phyloP scores from a whole-genome alignment of 352 stramenopile genomes.

The Elongisporangium undulatum region DNA sequence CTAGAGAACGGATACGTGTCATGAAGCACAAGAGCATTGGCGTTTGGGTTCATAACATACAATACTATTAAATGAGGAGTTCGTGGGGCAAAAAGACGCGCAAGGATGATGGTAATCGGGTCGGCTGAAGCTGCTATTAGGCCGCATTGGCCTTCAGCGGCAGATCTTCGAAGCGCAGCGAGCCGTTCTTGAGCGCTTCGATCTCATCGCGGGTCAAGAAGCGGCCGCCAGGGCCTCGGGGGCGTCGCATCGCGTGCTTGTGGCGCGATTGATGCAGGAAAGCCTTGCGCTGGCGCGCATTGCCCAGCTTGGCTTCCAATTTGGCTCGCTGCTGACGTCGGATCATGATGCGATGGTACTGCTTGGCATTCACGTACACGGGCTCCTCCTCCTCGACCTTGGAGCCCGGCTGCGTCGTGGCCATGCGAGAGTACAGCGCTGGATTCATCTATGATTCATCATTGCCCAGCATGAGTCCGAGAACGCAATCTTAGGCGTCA shows the following conservation, averaged over 20 bases:
- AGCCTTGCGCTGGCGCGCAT: constrained; percentile 57
- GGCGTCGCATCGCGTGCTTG: constrained; percentile 72
- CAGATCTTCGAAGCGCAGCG: constrained; percentile 58
- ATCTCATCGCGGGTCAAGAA: constrained; percentile 82
- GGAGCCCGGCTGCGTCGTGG: constrained; percentile 17
- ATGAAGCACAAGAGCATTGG: neutral
- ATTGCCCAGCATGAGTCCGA: neutral
- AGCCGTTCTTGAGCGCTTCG: constrained; percentile 60
- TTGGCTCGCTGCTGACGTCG: constrained; percentile 73
- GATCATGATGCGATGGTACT: constrained; percentile 83
- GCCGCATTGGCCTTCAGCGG: constrained; percentile 24
- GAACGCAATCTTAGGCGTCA: neutral
- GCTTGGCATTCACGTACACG: constrained; percentile 84
- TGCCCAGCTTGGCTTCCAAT: constrained; percentile 67
- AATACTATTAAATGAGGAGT: neutral
- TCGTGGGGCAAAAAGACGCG: neutral
- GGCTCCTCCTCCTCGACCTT: constrained; percentile 68
- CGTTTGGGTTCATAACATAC: neutral
- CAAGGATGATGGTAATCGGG: neutral
- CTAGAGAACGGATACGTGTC: constrained; percentile 7
- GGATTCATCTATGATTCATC: constrained; percentile 33
- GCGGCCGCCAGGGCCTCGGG: constrained; percentile 61
- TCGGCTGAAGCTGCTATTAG: neutral
- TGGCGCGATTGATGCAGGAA: constrained; percentile 78
- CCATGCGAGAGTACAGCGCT: constrained; percentile 45